These are phyloP conservation scores for Hamigera avellanea DNA, from an alignment of 495 filamentous ascomycete species.

Conservation along the genomic window DNA sequence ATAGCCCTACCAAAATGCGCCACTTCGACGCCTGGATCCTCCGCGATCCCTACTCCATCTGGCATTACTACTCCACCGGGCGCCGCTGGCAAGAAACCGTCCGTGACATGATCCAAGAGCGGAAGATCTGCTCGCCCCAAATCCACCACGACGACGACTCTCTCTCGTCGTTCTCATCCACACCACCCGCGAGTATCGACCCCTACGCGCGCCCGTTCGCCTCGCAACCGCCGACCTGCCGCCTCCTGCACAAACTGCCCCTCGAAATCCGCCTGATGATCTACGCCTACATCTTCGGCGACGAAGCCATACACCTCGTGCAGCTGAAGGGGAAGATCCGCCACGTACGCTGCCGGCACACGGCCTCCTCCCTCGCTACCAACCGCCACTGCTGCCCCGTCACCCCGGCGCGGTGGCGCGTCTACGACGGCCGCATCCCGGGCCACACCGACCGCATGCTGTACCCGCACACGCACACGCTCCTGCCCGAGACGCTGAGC, in stretches of 20 bases:
- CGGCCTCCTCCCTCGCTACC: constrained; percentile 13
- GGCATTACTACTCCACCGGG: constrained; percentile 32
- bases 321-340: constrained; percentile 29
- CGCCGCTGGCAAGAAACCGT: constrained; percentile 31
- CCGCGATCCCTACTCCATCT: constrained; percentile 35
- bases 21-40: constrained; percentile 36
- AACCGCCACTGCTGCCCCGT: constrained; percentile 29
- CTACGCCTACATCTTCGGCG: constrained; percentile 39
- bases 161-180: not conserved
- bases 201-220: constrained; percentile 9
- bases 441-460: constrained; percentile 19
- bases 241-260: constrained; percentile 27
- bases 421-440: constrained; percentile 4
- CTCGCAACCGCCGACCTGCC: constrained; percentile 11
- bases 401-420: constrained; percentile 28
- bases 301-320: constrained; percentile 29
- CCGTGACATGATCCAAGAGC: constrained; percentile 26
- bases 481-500: constrained; percentile 16
- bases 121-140: constrained; percentile 26
- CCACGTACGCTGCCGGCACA: constrained; percentile 23
- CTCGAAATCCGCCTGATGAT: constrained; percentile 45
- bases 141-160: constrained; percentile 1
- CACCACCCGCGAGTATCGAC: not conserved
- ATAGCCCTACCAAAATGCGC: too few species aligned
- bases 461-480: constrained; percentile 28